phyloP scores from a whole-genome alignment of 1,284 basidiomycete species.

The Ceratobasidium papillatum region DNA sequence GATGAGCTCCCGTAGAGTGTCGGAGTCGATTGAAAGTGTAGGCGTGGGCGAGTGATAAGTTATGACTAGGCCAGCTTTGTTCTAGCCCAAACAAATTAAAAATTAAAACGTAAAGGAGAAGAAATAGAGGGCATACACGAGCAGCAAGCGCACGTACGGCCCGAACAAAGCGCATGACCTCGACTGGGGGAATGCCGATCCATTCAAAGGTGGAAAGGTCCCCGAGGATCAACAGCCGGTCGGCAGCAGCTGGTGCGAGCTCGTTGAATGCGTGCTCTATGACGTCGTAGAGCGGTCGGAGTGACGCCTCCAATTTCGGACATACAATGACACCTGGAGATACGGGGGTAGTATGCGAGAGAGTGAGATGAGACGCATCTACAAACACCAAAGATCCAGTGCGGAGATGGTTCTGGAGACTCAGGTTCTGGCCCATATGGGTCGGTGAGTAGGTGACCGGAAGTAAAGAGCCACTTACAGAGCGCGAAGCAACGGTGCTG shows the following conservation, averaged over 20 bases:
- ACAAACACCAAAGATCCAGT: conserved; percentile 62
- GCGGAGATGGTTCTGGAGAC: conserved; percentile 58
- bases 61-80: conserved; percentile 62
- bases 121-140: conserved; percentile 56
- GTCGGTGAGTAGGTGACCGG: not conserved
- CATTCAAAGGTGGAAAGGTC: conserved; percentile 71
- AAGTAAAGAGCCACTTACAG: conserved; percentile 55
- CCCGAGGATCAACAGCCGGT: conserved; percentile 66
- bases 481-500: conserved; percentile 68
- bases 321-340: conserved; percentile 18
- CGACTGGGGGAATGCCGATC: conserved; percentile 63
- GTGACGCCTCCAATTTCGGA: not conserved
- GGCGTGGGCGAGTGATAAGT: conserved; percentile 67
- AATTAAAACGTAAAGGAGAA: not conserved
- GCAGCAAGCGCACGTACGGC: conserved; percentile 64
- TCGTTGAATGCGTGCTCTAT: conserved; percentile 7
- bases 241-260: not conserved
- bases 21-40: conserved; percentile 54
- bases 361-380: conserved; percentile 53
- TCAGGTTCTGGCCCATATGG: conserved; percentile 59
- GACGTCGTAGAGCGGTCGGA: conserved; percentile 37
- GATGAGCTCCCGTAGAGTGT: conserved; percentile 63
- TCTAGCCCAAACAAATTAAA: conserved; percentile 50
- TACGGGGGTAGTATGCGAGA: not conserved
- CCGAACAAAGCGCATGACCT: conserved; percentile 64